Conservation (phyloP, 73 alveolate species). For the Tetrahymena thermophila region DNA sequence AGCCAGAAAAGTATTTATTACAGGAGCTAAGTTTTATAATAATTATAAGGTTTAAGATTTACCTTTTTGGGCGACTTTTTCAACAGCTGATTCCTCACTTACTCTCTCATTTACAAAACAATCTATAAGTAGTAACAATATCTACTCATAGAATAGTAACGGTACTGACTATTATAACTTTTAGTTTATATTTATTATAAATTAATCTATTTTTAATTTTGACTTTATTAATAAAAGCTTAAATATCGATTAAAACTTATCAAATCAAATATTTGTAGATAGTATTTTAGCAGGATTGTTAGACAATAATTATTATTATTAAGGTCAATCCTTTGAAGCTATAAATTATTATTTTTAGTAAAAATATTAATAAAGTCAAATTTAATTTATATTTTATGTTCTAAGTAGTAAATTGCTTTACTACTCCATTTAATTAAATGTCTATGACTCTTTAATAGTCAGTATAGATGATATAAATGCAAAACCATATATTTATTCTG, state of each 20-base stretch:
- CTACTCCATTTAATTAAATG: background rate
- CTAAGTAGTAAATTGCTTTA: background rate
- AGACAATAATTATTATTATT: background rate
- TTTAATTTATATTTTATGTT: background rate
- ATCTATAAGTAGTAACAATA: background rate
- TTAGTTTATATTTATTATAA: background rate
- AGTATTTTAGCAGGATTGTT: background rate
- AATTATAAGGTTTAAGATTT: background rate
- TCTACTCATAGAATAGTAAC: background rate
- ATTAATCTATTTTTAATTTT: background rate
- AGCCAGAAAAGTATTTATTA: background rate
- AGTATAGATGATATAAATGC: background rate
- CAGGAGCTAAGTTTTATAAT: background rate
- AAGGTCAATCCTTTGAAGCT: background rate
- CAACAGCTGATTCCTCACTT: background rate
- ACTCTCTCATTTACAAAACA: background rate
- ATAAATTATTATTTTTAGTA: background rate
- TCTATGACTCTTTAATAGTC: background rate
- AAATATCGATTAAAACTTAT: background rate
- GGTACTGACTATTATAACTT: background rate
- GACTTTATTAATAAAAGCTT: background rate
- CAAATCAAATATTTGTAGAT: background rate
- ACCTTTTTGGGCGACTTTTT: background rate
- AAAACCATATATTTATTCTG: background rate
- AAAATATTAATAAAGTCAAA: background rate